phyloP scores from a whole-genome alignment of 1,139 yeast genomes.

The Debaryomycetaceae sp. region DNA sequence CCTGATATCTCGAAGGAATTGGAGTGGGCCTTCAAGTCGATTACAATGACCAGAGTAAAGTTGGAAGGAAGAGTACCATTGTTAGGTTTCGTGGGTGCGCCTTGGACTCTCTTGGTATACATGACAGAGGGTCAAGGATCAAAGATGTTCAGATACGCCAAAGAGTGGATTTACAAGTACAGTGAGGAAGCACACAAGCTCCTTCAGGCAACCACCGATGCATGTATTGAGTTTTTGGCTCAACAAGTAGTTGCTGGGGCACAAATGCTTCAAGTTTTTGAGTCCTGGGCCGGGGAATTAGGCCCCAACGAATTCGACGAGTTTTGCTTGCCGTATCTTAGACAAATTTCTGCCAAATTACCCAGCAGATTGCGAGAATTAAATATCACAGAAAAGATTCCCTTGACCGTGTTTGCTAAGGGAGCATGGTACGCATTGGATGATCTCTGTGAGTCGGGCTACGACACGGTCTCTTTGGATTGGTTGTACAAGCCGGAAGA shows the following conservation, averaged over 20 bases:
- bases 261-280: conserved; percentile 94
- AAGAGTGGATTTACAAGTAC: conserved; percentile 84
- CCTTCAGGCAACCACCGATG: conserved; percentile 78
- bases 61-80: conserved; percentile 89
- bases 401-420: conserved; percentile 88
- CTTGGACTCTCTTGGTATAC: conserved; percentile 94
- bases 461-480: conserved; percentile 84
- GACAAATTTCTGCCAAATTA: conserved; percentile 67
- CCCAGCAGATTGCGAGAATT: conserved; percentile 69
- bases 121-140: conserved; percentile 99
- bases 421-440: conserved; percentile 98
- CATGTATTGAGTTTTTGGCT: conserved; percentile 88
- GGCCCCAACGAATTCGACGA: conserved; percentile 86
- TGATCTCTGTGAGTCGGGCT: conserved; percentile 78
- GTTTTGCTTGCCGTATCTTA: conserved; percentile 84
- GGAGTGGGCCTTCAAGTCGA: conserved; percentile 93
- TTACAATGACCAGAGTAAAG: conserved; percentile 79
- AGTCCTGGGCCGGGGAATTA: conserved; percentile 97
- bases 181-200: conserved; percentile 70
- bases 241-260: conserved; percentile 97
- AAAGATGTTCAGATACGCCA: conserved; percentile 83
- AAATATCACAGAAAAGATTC: conserved; percentile 69
- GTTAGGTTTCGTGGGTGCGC: conserved; percentile 95
- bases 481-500: conserved; percentile 87
- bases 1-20: conserved; percentile 74